Evolutionary conservation across 768 basidiomycete species (phyloP).

Genomic region (Boletus reticuloceps): DNA sequence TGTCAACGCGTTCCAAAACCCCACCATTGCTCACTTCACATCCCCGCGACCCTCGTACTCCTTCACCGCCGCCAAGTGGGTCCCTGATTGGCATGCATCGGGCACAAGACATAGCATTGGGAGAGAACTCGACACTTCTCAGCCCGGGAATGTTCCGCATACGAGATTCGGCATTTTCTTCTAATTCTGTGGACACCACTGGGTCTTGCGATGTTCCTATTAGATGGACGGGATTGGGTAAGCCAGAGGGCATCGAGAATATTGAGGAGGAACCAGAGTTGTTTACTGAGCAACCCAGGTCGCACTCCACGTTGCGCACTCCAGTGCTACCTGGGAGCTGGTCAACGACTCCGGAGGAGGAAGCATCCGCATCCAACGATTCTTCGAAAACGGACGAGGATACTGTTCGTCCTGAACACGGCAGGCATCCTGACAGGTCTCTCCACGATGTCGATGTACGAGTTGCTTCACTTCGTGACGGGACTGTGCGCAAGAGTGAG

Average conservation of each 20-base stretch:
- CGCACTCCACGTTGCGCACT: conserved; percentile 26
- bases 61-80: conserved; percentile 20
- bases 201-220: conserved; percentile 52
- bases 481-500: conserved; percentile 57
- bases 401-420: conserved; percentile 26
- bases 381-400: conserved; percentile 26
- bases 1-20: conserved; percentile 38
- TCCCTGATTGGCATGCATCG: conserved; percentile 13
- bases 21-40: conserved; percentile 38
- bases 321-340: conserved; percentile 54
- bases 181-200: conserved; percentile 41
- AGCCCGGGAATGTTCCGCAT: conserved; percentile 51
- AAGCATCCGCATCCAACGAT: conserved; percentile 34
- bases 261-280: conserved; percentile 34
- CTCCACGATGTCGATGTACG: conserved; percentile 51
- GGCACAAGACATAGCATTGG: conserved; percentile 18
- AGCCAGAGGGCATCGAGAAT: conserved; percentile 37
- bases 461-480: conserved; percentile 45
- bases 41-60: conserved; percentile 24
- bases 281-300: conserved; percentile 23
- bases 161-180: conserved; percentile 65
- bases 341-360: conserved; percentile 53
- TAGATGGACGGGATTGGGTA: conserved; percentile 55
- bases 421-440: conserved; percentile 31
- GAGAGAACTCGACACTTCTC: conserved; percentile 41